Base-by-base conservation (phyloP, 345 rosid species). In the Cochlearia excelsa region DNA sequence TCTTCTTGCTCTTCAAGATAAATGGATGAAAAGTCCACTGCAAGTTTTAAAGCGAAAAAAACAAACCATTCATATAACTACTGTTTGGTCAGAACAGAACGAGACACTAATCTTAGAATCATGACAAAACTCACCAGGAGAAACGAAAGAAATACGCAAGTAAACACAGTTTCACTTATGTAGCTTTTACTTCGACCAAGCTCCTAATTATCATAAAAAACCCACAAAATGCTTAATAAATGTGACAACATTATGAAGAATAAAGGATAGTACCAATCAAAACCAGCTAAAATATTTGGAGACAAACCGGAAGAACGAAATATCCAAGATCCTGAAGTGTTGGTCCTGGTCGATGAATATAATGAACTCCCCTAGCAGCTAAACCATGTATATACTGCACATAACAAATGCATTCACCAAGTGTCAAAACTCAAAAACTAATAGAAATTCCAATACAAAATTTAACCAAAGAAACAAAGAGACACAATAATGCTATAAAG, bases 11-110 rank as follows among this genome's bases (percentile, higher is more conserved):
- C 82, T 94, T 87, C 74, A 86, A 71, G 73, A 90, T 68, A 81
- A 94, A 94, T 51, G 99, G 99, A 78, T 94, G 96, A 74, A 90
- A 90, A 37, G 95, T 90, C 99, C 99, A 94, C 99, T 90, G 93
- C 78, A 77, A 77, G 23, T 16, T 16, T 16, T 16, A 59, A 49
- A 59, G 3, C 46, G 4, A 10, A 52, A 68, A 38, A 2, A 23
- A 28, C 26, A 7, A 47, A 67, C 44, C 48, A 11, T 58, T 38
- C 11, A 67, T 35, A 47, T 52, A 46, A 5, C 8, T 10, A 38
- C 38, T 41, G 29, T 48, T 41, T 4, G 26, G 30, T 2, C 34
- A 33, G 42, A 27, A 37, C 33, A 9, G 56, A 29, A 52, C 5
- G 2, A 3, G 1, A 5, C 26, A 40, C 26, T 53, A 48, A 16